phyloP scores from a whole-genome alignment of 1,139 yeast species.

The Suhomyces wounanorum region DNA sequence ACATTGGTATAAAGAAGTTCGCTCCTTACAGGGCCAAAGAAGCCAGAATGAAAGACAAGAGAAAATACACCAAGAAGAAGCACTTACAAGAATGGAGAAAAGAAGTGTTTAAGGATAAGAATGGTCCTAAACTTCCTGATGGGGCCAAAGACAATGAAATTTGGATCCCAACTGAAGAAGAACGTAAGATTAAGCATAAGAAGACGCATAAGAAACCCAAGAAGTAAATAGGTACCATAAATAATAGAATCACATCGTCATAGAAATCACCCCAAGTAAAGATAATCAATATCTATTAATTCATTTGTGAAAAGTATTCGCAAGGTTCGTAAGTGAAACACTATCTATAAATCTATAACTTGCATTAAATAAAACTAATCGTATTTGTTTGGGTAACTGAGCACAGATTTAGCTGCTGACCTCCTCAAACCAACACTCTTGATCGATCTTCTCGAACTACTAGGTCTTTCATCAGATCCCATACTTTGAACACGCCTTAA shows the following conservation, averaged over 20 bases:
- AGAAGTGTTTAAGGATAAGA: slow-evolving; percentile 67
- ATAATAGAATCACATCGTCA: neutral
- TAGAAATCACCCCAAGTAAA: neutral
- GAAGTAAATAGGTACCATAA: neutral
- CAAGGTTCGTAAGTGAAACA: neutral
- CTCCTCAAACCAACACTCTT: slow-evolving; percentile 47
- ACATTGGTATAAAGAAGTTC: slow-evolving; percentile 84
- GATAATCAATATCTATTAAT: neutral
- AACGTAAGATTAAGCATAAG: slow-evolving; percentile 1
- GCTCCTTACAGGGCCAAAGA: slow-evolving; percentile 90
- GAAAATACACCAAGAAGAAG: slow-evolving; percentile 81
- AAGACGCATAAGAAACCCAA: slow-evolving; percentile 9
- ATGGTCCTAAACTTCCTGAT: slow-evolving; percentile 49
- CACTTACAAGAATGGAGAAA: slow-evolving; percentile 89
- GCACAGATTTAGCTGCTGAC: slow-evolving; percentile 40
- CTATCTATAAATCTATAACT: slow-evolving; percentile 8
- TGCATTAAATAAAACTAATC: slow-evolving; percentile 20
- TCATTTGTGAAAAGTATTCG: neutral
- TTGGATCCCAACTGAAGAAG: slow-evolving; percentile 37
- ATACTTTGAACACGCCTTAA: slow-evolving; percentile 24
- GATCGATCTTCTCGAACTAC: slow-evolving; percentile 38
- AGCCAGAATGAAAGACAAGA: slow-evolving; percentile 70
- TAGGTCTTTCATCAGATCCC: slow-evolving; percentile 11
- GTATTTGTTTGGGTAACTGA: slow-evolving; percentile 45
- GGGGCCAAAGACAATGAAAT: slow-evolving; percentile 40